Evolutionary conservation across 2,329 filamentous ascomycete genomes (phyloP).

Genomic region (Aspergillus fructus): DNA sequence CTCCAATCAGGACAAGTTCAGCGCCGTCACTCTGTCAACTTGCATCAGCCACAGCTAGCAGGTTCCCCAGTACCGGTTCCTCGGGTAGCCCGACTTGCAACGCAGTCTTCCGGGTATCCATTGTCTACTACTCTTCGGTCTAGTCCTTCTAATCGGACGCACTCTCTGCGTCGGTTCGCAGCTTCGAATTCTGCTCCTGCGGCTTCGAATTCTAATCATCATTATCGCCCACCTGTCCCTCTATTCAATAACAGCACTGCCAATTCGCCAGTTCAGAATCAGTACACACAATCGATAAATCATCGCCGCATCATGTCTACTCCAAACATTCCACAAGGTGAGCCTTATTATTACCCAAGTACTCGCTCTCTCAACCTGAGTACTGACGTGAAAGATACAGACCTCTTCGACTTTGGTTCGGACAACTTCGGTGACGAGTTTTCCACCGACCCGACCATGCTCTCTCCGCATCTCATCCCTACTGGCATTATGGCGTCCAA

Average conservation of each 20-base stretch:
- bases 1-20: slow-evolving; percentile 33
- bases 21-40: slow-evolving; percentile 37
- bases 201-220: slow-evolving; percentile 37
- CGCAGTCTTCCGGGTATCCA: slow-evolving; percentile 40
- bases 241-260: slow-evolving; percentile 35
- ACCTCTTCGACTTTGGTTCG: slow-evolving; percentile 32
- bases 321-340: slow-evolving; percentile 40
- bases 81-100: slow-evolving; percentile 39
- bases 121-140: slow-evolving; percentile 40
- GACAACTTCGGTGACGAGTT: slow-evolving; percentile 26
- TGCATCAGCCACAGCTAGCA: slow-evolving; percentile 34
- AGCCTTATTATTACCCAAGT: neutral
- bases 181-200: slow-evolving; percentile 29
- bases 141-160: slow-evolving; percentile 34
- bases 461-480: slow-evolving; percentile 25
- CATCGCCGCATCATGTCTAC: slow-evolving; percentile 42
- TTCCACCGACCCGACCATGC: slow-evolving; percentile 26
- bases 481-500: slow-evolving; percentile 47
- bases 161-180: slow-evolving; percentile 34
- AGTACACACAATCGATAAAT: slow-evolving; percentile 23
- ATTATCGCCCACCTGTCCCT: slow-evolving; percentile 41
- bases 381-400: slow-evolving; percentile 21
- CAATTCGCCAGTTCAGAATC: slow-evolving; percentile 29
- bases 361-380: slow-evolving; percentile 5
- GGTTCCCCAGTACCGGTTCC: slow-evolving; percentile 38